Conservation (phyloP, 1,284 basidiomycete species). For the Phenoliferia sp. region DNA sequence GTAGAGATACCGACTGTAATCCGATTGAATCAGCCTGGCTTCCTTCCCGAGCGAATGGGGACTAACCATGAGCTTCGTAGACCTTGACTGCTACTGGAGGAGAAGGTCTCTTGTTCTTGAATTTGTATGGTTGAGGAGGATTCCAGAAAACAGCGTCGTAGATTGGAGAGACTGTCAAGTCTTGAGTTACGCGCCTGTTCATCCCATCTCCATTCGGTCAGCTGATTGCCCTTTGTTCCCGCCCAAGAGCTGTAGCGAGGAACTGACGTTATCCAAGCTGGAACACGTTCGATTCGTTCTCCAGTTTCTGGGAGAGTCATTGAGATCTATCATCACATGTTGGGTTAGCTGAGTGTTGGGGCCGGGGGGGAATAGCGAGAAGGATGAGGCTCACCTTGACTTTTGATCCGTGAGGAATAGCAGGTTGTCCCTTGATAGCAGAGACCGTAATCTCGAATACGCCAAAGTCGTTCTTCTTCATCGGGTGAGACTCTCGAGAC, state of each 20-base stretch:
- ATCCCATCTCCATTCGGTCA: not conserved
- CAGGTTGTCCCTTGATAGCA: conserved; percentile 65
- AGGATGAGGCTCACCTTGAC: conserved; percentile 50
- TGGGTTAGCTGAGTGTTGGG: not conserved
- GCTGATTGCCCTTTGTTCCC: not conserved
- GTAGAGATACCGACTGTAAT: conserved; percentile 89
- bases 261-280: conserved; percentile 72
- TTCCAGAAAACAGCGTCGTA: conserved; percentile 99
- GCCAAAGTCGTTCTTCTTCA: conserved; percentile 82
- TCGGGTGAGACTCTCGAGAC: conserved; percentile 75
- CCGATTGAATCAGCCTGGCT: not conserved
- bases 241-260: not conserved
- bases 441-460: conserved; percentile 85
- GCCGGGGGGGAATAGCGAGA: not conserved
- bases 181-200: conserved; percentile 83
- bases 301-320: conserved; percentile 67
- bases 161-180: conserved; percentile 78
- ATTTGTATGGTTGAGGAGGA: conserved; percentile 70
- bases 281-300: conserved; percentile 80
- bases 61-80: conserved; percentile 80
- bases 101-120: conserved; percentile 71
- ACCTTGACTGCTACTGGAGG: conserved; percentile 71
- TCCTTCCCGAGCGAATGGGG: not conserved
- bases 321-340: conserved; percentile 57
- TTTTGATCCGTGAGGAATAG: conserved; percentile 88